A percentile compares a stretch with the other conserved stretches of the same genome.
Evolutionary conservation across 768 basidiomycete genomes (phyloP).

Genomic region (Ramaria sp.): DNA sequence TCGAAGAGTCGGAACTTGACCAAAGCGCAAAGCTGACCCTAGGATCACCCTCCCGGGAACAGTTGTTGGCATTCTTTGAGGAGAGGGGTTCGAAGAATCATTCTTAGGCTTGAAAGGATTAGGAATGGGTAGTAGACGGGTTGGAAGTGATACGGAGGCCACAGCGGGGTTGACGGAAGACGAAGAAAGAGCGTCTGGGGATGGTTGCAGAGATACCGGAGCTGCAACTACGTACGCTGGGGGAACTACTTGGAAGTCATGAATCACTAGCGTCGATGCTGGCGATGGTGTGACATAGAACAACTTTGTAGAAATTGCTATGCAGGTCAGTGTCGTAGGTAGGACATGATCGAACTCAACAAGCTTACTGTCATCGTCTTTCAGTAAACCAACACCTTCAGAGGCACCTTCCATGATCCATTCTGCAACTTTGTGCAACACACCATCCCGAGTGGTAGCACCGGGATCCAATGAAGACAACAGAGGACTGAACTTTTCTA

Average conservation of each 20-base stretch:
- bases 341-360: background rate
- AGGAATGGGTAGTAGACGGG: slow-evolving; percentile 25
- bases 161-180: background rate
- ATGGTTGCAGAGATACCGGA: slow-evolving; percentile 3
- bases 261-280: slow-evolving; percentile 29
- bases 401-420: slow-evolving; percentile 44
- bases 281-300: slow-evolving; percentile 32
- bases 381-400: slow-evolving; percentile 33
- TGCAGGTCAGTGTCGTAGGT: slow-evolving; percentile 1
- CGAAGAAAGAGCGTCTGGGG: slow-evolving; percentile 3
- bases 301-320: slow-evolving; percentile 21
- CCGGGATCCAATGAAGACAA: background rate
- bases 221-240: slow-evolving; percentile 6
- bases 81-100: slow-evolving; percentile 33
- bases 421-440: slow-evolving; percentile 39
- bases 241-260: slow-evolving; percentile 13
- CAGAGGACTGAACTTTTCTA: slow-evolving; percentile 5
- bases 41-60: slow-evolving; percentile 20
- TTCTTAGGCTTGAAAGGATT: slow-evolving; percentile 45
- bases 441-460: slow-evolving; percentile 15
- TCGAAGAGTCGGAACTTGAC: slow-evolving; percentile 17
- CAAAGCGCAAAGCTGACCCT: slow-evolving; percentile 25
- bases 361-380: slow-evolving; percentile 37
- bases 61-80: background rate
- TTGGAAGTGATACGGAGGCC: background rate